Evolutionary conservation across 352 stramenopile species (phyloP).

Genomic region (Globisporangium cylindrosporum): DNA sequence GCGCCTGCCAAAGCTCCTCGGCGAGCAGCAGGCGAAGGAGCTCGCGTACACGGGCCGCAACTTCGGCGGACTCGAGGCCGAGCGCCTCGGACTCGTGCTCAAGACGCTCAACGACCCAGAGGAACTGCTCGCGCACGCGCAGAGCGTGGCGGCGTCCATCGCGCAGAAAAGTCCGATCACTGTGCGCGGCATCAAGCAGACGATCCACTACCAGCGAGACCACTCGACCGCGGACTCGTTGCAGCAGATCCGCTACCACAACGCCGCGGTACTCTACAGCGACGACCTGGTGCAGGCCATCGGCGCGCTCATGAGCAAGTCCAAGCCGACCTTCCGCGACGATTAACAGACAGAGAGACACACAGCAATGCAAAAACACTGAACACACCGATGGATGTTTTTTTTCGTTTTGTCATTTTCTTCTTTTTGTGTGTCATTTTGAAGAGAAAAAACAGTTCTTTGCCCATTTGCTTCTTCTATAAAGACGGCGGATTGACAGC

Average conservation of each 20-base stretch:
- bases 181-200: slow-evolving; percentile 85
- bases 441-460: background rate
- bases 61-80: slow-evolving; percentile 75
- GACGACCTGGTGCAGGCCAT: slow-evolving; percentile 82
- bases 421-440: slow-evolving; percentile 7
- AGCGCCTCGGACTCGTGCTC: slow-evolving; percentile 74
- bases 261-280: slow-evolving; percentile 81
- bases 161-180: slow-evolving; percentile 84
- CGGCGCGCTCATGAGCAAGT: slow-evolving; percentile 65
- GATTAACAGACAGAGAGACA: slow-evolving; percentile 29
- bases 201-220: slow-evolving; percentile 84
- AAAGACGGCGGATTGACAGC: background rate
- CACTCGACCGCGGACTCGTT: slow-evolving; percentile 79
- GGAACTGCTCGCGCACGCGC: slow-evolving; percentile 54
- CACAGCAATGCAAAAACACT: background rate
- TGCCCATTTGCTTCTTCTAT: slow-evolving; percentile 11
- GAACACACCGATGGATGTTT: background rate
- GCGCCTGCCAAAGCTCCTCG: slow-evolving; percentile 80
- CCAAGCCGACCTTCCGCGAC: slow-evolving; percentile 57
- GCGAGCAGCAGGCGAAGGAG: slow-evolving; percentile 83
- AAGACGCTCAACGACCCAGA: slow-evolving; percentile 63
- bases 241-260: slow-evolving; percentile 80
- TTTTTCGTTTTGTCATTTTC: slow-evolving; percentile 10
- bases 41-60: slow-evolving; percentile 81
- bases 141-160: slow-evolving; percentile 55